Percentiles rank a stretch among this genome's conserved stretches.
Conservation (phyloP, 768 basidiomycete genomes). For the Pilatotrama ljubarskyi region DNA sequence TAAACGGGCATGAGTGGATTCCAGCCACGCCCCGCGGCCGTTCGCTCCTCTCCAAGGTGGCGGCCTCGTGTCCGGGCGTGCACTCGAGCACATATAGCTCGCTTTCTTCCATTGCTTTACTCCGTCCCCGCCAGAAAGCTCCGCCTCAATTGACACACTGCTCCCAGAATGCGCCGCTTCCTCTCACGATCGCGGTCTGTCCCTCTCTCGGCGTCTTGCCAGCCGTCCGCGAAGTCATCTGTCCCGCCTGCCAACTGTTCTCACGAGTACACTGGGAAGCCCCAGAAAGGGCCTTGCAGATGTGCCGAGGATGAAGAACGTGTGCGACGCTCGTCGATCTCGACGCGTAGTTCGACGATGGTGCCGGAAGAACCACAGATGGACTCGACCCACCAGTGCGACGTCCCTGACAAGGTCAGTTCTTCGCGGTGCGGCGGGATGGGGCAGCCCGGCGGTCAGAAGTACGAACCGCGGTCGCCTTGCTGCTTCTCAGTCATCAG, state of each 20-base stretch:
- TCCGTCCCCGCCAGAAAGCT: not conserved
- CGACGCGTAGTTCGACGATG: too few species aligned
- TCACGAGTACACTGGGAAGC: not conserved
- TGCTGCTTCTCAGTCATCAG: slow-evolving; percentile 58
- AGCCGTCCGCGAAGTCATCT: not conserved
- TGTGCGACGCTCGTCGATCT: too few species aligned
- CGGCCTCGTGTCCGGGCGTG: not conserved
- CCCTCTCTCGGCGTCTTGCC: not conserved
- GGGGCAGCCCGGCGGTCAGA: too few species aligned
- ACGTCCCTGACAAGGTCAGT: not conserved
- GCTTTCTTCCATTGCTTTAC: not conserved
- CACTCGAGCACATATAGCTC: not conserved
- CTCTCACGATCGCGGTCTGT: slow-evolving; percentile 5
- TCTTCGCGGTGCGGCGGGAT: too few species aligned
- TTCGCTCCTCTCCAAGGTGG: too few species aligned
- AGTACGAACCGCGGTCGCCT: slow-evolving; percentile 16
- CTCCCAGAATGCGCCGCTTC: slow-evolving; percentile 5
- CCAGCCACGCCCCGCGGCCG: too few species aligned
- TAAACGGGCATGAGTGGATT: too few species aligned
- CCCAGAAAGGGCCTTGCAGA: not conserved
- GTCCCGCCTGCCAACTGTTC: not conserved
- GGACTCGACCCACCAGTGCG: not conserved
- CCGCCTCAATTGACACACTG: not conserved
- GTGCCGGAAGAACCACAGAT: too few species aligned
- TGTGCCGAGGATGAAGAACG: too few species aligned